Evolutionary conservation across 1,284 basidiomycete genomes (phyloP).

Genomic region (Sporisorium exsertum): DNA sequence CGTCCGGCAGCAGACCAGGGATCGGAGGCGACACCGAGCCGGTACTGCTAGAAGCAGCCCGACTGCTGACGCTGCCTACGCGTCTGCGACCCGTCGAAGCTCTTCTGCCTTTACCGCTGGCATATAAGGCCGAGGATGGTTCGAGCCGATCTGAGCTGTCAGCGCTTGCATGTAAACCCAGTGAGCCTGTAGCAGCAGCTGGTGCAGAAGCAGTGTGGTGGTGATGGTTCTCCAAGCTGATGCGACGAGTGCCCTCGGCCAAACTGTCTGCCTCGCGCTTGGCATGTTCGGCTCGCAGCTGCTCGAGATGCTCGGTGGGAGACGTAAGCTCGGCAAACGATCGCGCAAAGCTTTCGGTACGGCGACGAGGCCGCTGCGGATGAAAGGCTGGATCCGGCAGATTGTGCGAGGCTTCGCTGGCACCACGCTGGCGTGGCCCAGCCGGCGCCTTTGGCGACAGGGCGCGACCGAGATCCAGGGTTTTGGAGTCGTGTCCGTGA

Average conservation of each 20-base stretch:
- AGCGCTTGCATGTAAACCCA: constrained; percentile 21
- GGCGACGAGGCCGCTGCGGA: constrained; percentile 27
- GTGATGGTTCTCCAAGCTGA: constrained; percentile 10
- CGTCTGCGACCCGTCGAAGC: constrained; percentile 12
- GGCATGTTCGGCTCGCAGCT: constrained; percentile 40
- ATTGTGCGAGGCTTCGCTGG: constrained; percentile 23
- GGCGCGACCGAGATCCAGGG: background rate
- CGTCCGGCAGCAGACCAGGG: constrained; percentile 47
- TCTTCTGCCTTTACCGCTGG: background rate
- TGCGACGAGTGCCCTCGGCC: constrained; percentile 23
- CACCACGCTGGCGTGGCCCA: constrained; percentile 24
- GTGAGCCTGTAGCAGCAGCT: constrained; percentile 10
- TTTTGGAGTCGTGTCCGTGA: constrained; percentile 2
- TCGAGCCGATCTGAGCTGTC: constrained; percentile 5
- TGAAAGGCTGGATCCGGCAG: background rate
- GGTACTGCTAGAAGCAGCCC: constrained; percentile 16
- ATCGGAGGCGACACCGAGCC: constrained; percentile 29
- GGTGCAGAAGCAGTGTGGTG: constrained; percentile 11
- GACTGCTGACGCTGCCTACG: constrained; percentile 16
- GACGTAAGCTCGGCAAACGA: constrained; percentile 49
- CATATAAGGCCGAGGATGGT: background rate
- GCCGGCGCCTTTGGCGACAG: constrained; percentile 9
- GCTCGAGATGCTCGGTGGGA: constrained; percentile 35
- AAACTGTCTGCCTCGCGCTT: constrained; percentile 24
- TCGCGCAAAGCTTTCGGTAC: constrained; percentile 45